Percentiles rank a stretch among this genome's conserved stretches.
Conservation (phyloP, 139 green algal genomes). For the Coelastrella sp. region DNA sequence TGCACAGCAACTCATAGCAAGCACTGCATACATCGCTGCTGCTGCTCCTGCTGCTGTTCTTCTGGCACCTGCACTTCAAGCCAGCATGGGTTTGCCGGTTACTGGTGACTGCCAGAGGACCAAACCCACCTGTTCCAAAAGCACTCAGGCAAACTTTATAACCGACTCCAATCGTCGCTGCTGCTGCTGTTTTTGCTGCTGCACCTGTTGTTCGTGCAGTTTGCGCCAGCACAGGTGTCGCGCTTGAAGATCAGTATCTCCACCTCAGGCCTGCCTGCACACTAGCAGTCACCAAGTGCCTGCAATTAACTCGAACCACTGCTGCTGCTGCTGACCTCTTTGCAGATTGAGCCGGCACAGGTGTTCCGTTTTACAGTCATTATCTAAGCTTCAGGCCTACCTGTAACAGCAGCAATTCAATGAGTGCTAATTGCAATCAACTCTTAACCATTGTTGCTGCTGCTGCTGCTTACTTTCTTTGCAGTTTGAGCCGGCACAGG, state of each 20-base stretch:
- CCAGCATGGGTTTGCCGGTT: too few species aligned
- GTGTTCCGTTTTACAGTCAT: constrained; percentile 92
- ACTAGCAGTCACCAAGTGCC: constrained; percentile 58
- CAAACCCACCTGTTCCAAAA: too few species aligned
- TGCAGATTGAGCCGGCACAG: constrained; percentile 82
- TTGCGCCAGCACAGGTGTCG: constrained; percentile 71
- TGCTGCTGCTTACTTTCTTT: not conserved
- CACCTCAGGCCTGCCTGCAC: constrained; percentile 81
- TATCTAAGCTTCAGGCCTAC: constrained; percentile 81
- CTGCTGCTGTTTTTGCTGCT: too few species aligned
- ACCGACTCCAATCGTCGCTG: too few species aligned
- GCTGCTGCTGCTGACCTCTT: too few species aligned
- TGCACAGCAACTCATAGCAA: not conserved
- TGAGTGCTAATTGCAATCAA: too few species aligned
- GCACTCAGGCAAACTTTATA: too few species aligned
- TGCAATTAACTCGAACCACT: too few species aligned
- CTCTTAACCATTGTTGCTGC: too few species aligned
- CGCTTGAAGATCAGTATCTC: constrained; percentile 92
- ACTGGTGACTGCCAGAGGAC: too few species aligned
- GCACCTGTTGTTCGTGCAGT: too few species aligned
- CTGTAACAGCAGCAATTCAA: constrained; percentile 75
- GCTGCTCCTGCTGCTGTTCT: not conserved
- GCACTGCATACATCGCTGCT: not conserved
- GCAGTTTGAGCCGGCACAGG: constrained; percentile 83
- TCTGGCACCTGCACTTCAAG: too few species aligned